Base-by-base conservation (phyloP, 2,329 filamentous ascomycete species). In the Apiospora sp. region DNA sequence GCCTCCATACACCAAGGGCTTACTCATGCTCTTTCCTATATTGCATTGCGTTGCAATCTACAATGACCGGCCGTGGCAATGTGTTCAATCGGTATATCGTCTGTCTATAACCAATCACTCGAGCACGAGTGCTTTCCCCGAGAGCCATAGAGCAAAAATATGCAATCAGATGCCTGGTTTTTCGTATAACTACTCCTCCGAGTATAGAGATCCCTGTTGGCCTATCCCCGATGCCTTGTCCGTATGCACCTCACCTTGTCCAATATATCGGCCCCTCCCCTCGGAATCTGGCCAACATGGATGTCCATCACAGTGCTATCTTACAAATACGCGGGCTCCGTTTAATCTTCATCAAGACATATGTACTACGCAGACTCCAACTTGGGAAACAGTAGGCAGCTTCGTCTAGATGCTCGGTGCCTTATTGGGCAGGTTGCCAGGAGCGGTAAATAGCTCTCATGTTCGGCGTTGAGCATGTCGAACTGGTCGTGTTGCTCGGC, bases 401-500 rank as follows among this genome's bases (percentile, higher is more conserved):
- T 49, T 49, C 46, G 19, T 30, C 51, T 16, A 30, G 24, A 54
- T 54, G 49, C 49, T 54, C 49, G 13, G 27, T 27, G 49, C n/a
- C 49, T 27, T 27, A 30, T 24, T 54, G 27, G 49, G 49, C 49
- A 30, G 27, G 5, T 4, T 24, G 5, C n/a, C 49, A 54, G 14
- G 12, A 54, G 49, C 49, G 24, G 24, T 54, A 16, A 12, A 54
- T 54, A 27, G 49, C 49, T 30, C 51, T 19, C 27, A 19, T 34
- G 22, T 58, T 34, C 51, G 24, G 27, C 16, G 27, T 27, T 58
- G 51, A 27, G 27, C 51, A 37, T 16, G 30, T 19, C 19, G 30
- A 37, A 16, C 30, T 61, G 54, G 54, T 61, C 30, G 30, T 61
- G 54, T 61, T 61, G 54, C 54, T 61, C 54, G 58, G 58, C 19